These are phyloP conservation scores for Ophiocordyceps camponoti-leonardi DNA, from an alignment of 2,329 filamentous ascomycete genomes.

Conservation along the genomic window DNA sequence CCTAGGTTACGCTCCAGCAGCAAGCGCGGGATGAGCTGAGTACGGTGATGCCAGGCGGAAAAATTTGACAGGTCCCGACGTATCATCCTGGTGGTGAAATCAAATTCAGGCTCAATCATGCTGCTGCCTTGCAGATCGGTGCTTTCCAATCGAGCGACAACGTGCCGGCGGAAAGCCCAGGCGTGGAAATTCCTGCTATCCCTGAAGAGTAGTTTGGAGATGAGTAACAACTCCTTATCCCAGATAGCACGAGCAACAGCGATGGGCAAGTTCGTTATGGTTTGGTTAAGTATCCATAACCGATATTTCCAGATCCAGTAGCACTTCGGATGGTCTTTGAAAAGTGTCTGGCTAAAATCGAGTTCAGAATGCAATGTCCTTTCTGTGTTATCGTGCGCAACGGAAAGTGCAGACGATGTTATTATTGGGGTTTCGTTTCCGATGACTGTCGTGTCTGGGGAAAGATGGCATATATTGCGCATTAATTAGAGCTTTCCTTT, in stretches of 20 bases:
- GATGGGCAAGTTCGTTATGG: conserved; percentile 43
- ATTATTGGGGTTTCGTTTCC: too few relatives aligned
- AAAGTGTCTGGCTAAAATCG: conserved; percentile 64
- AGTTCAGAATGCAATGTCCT: conserved; percentile 53
- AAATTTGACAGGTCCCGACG: conserved; percentile 79
- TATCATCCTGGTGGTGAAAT: conserved; percentile 85
- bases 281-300: conserved; percentile 63
- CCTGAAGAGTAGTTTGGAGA: conserved; percentile 71
- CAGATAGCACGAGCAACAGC: conserved; percentile 49
- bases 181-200: conserved; percentile 93
- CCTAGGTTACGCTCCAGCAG: conserved; percentile 53
- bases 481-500: too few relatives aligned
- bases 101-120: conserved; percentile 67
- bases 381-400: conserved; percentile 30
- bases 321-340: conserved; percentile 82
- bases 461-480: too few relatives aligned
- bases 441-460: too few relatives aligned
- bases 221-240: conserved; percentile 68
- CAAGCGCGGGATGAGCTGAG: conserved; percentile 62
- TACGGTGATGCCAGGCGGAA: conserved; percentile 88
- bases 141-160: conserved; percentile 61
- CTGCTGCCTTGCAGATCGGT: conserved; percentile 31
- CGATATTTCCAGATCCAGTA: conserved; percentile 99
- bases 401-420: too few relatives aligned
- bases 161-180: conserved; percentile 75